Evolutionary conservation across 177 flowering plant genomes (phyloP), one percentile per base, ranked within the genome.

Genomic region (Vitis hybrid): DNA sequence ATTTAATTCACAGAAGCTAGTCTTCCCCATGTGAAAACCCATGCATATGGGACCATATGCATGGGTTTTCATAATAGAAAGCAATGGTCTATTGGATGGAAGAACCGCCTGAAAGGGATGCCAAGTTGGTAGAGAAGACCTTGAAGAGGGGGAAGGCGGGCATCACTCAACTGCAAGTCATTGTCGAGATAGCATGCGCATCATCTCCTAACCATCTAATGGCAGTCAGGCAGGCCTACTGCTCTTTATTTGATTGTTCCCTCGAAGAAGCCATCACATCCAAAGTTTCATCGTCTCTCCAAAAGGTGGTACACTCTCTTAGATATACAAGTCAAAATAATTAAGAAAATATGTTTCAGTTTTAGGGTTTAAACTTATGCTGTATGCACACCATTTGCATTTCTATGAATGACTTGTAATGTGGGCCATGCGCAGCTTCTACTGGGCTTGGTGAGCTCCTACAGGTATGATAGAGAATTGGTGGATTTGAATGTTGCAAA

Each of bases 21-120:
- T 26, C 30, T 26, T 26, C 30, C 30, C 30, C 30, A 26, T 26
- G 30, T 2, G 32, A 23, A 61, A 69, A 0, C 30, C 30, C 30
- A 26, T 26, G 30, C 30, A 26, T 26, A 26, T 26, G 30, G 30
- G 30, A 26, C 30, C 30, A 26, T 26, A 26, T 17, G 17, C 17
- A 17, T 17, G 17, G 17, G 17, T 17, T 74, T 64, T 32, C 26
- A 66, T 64, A 58, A 72, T 84, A 93, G 98, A 86, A 80, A 70
- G 97, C 95, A 23, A 81, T 91, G 74, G 71, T 77, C 55, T 60
- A 75, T 56, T 91, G 98, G 97, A 78, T 82, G 45, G 71, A 79
- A 69, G 93, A 91, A 78, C 98, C 98, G 19, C 62, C 84, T 1
- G 91, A 89, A 62, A 81, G 97, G 75, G 97, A 93, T 78, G 97